Evolutionary conservation across 331 rosid genomes (phyloP).

Genomic region (Telfairia occidentalis): DNA sequence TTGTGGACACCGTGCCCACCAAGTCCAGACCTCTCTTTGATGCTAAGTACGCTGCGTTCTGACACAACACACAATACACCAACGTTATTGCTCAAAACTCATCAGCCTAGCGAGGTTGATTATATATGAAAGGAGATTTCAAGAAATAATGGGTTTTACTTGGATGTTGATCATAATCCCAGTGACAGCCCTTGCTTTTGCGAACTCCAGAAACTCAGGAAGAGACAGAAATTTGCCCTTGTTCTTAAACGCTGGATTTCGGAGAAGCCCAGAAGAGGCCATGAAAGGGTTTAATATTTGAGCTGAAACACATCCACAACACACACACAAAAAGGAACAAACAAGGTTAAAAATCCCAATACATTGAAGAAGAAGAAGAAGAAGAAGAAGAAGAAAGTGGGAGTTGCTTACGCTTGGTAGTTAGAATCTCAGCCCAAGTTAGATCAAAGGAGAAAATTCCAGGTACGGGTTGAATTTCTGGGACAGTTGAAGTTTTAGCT

Average conservation of each 20-base stretch:
- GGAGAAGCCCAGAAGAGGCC: constrained; percentile 7
- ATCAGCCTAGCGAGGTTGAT: no score
- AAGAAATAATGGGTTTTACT: constrained; percentile 18
- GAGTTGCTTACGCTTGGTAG: constrained; percentile 44
- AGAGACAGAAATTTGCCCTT: constrained; percentile 58
- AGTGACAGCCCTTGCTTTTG: constrained; percentile 54
- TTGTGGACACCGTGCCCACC: constrained; percentile 34
- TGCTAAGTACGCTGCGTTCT: constrained; percentile 80
- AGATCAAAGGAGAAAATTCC: constrained; percentile 79
- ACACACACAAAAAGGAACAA: background rate
- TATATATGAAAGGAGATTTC: background rate
- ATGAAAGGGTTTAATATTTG: constrained; percentile 31
- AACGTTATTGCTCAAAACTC: no score
- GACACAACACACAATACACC: constrained; percentile 16
- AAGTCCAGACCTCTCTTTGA: constrained; percentile 70
- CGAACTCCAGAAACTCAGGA: constrained; percentile 59
- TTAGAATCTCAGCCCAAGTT: constrained; percentile 66
- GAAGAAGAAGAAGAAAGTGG: background rate
- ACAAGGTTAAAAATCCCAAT: no score
- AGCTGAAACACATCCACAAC: constrained; percentile 38
- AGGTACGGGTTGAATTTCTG: constrained; percentile 44
- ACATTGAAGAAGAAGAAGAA: background rate
- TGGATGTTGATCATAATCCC: constrained; percentile 57
- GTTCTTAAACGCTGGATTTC: constrained; percentile 71
- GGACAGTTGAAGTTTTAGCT: constrained; percentile 27